These are phyloP conservation scores for Nemania diffusa DNA, from an alignment of 2,329 filamentous ascomycete genomes.

Conservation along the genomic window DNA sequence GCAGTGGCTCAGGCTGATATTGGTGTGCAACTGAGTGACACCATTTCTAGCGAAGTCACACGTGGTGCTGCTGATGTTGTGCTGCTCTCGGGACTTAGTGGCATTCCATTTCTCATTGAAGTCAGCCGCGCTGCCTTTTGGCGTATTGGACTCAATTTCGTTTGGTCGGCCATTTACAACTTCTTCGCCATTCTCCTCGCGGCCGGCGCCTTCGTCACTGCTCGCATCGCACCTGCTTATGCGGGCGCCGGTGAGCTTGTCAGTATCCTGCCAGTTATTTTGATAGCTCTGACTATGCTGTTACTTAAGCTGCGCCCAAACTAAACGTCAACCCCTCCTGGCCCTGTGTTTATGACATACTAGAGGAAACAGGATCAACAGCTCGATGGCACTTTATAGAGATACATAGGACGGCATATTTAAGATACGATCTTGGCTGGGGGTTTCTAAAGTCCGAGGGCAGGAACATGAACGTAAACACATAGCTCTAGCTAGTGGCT, in stretches of 20 bases:
- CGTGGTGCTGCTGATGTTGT: slow-evolving; percentile 75
- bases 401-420: not conserved
- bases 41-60: slow-evolving; percentile 69
- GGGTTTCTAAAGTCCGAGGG: not conserved
- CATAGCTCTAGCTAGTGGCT: not conserved
- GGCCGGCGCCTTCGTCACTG: slow-evolving; percentile 69
- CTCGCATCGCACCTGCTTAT: slow-evolving; percentile 62
- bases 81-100: slow-evolving; percentile 66
- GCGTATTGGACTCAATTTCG: slow-evolving; percentile 74
- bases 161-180: slow-evolving; percentile 78
- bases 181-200: slow-evolving; percentile 73
- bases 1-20: slow-evolving; percentile 77
- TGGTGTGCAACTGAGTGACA: slow-evolving; percentile 72
- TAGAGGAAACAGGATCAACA: not conserved
- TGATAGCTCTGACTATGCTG: slow-evolving; percentile 29
- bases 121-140: slow-evolving; percentile 57
- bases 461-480: not conserved
- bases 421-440: not conserved
- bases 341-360: not conserved
- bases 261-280: slow-evolving; percentile 73
- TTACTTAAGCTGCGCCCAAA: slow-evolving; percentile 20
- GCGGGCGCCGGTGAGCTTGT: slow-evolving; percentile 73
- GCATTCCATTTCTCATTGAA: slow-evolving; percentile 68
- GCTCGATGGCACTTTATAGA: not conserved
- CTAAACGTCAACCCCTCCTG: not conserved